Evolutionary conservation across 192 early-diverging fungal genomes (phyloP), one percentile per base, ranked within the genome.

Genomic region (Coemansia erecta): DNA sequence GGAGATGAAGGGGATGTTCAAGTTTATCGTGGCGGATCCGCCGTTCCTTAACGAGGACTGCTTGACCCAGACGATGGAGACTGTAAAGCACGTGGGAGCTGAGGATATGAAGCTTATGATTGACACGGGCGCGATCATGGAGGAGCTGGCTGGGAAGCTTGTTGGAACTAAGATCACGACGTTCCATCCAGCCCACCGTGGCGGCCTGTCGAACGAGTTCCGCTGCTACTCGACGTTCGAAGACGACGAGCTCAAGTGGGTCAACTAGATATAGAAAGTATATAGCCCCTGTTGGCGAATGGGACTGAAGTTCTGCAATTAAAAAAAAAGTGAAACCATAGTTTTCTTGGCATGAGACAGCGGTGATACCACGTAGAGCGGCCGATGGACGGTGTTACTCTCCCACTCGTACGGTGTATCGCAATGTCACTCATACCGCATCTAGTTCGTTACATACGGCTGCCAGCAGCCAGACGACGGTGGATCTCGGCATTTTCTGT

Each of bases 41-140:
- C 91, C 91, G 23, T 92, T 92, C 57, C 70, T 92, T 17, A 84
- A 82, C 65, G 81, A 86, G 61, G 90, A 90, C 58, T 92, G 89
- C 53, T 75, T 84, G 60, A 75, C 80, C 45, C 87, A 91, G 70
- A 89, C 87, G 1, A 54, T 85, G 52, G 62, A 85, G 49, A 86
- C 86, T 0, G 84, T 83, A 1, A 44, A 70, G 46, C 81, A 71
- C 56, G 53, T 92, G 22, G 66, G 70, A 4, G 83, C 79, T 23
- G 57, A 63, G 6, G 60, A 52, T 33, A 61, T 58, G 18, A 52
- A 60, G 61, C 26, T 72, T 21, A 68, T 78, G 69, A 66, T 78
- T 23, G 50, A 63, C 19, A 78, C 75, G 39, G 86, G 87, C 1
- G 66, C 71, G 4, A 70, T 87, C 21, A 87, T 89, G 86, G 64